Evolutionary conservation across 2,329 filamentous ascomycete genomes (phyloP).

Genomic region (Sclerotinia subarctica): DNA sequence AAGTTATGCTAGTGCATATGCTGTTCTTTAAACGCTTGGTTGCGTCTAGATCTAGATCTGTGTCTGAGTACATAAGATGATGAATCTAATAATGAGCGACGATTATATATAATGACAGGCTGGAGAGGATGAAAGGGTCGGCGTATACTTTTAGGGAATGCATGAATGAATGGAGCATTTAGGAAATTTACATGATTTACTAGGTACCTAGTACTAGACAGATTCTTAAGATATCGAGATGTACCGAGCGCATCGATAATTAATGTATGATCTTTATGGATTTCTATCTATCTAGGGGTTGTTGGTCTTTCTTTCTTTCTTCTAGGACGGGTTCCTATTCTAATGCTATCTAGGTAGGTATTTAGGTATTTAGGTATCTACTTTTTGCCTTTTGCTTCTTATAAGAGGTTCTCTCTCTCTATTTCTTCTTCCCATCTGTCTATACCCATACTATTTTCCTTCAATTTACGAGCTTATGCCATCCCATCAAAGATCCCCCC

Average conservation of each 20-base stretch:
- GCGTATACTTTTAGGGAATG: background rate
- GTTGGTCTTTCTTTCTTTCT: too few relatives aligned
- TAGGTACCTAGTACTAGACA: too few relatives aligned
- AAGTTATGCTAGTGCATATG: conserved; percentile 92
- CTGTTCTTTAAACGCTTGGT: conserved; percentile 49
- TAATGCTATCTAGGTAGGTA: background rate
- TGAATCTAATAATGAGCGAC: background rate
- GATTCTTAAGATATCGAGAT: background rate
- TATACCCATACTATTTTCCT: background rate
- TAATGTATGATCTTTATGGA: background rate
- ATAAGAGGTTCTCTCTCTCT: background rate
- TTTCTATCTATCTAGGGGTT: background rate
- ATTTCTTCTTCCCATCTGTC: background rate
- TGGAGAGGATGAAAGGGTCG: background rate
- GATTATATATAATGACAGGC: background rate
- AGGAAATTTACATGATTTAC: background rate
- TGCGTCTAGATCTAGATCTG: background rate
- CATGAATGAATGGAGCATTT: background rate
- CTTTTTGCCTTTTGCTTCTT: background rate
- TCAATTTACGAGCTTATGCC: background rate
- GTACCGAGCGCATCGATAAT: background rate
- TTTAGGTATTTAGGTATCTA: too few relatives aligned
- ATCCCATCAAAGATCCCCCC: background rate
- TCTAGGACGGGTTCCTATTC: conserved; percentile 7
- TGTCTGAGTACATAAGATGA: too few relatives aligned